Percentiles rank a stretch among this genome's conserved stretches.
phyloP scores from a whole-genome alignment of 805 yeast genomes.

The Barnettozyma vustinii region DNA sequence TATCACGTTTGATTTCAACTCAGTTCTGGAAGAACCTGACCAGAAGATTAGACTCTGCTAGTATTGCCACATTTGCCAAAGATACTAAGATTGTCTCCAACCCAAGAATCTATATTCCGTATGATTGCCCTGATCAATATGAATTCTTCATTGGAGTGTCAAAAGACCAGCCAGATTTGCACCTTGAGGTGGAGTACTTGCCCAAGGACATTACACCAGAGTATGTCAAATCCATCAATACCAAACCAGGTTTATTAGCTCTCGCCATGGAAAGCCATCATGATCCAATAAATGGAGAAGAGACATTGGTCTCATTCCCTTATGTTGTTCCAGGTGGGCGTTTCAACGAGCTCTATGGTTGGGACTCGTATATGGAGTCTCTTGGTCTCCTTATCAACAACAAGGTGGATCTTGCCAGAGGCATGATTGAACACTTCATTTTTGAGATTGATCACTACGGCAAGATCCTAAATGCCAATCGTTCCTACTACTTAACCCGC shows the following conservation, averaged over 20 bases:
- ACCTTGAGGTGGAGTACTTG: constrained; percentile 69
- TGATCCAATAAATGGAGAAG: constrained; percentile 47
- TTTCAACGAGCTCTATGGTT: constrained; percentile 93
- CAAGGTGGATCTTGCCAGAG: constrained; percentile 66
- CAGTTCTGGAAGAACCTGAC: constrained; percentile 81
- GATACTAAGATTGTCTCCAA: constrained; percentile 72
- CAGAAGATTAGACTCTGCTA: constrained; percentile 56
- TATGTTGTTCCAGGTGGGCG: constrained; percentile 97
- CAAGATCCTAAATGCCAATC: constrained; percentile 87
- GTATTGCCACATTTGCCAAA: constrained; percentile 62
- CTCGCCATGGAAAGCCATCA: constrained; percentile 57
- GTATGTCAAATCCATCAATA: constrained; percentile 69
- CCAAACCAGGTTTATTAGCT: constrained; percentile 81
- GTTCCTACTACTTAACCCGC: constrained; percentile 84
- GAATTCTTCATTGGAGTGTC: constrained; percentile 59
- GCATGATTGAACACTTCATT: constrained; percentile 88
- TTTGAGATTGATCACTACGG: constrained; percentile 90
- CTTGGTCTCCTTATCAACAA: constrained; percentile 71
- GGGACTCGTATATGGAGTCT: constrained; percentile 95
- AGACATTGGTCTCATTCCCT: constrained; percentile 59
- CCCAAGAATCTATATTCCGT: constrained; percentile 78
- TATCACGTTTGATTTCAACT: constrained; percentile 65
- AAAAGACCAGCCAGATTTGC: constrained; percentile 44
- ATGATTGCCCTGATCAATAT: constrained; percentile 62
- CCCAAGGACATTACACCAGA: constrained; percentile 75